Base-by-base conservation (phyloP, 176 grass and related monocot species). In the Pontederia crassipes region DNA sequence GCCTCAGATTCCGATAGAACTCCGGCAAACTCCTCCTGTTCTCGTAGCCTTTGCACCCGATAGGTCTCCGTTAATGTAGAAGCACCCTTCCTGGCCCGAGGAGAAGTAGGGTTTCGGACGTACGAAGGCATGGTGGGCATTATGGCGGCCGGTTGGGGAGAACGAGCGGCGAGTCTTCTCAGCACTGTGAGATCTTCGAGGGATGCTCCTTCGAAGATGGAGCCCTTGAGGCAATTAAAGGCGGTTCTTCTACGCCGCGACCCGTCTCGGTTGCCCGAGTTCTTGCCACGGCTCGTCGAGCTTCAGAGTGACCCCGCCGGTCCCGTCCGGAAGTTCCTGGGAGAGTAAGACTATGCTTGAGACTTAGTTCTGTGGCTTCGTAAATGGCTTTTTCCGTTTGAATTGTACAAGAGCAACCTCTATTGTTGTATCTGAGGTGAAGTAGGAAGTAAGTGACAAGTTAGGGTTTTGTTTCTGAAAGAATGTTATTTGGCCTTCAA, bases 291-390 rank as follows among this genome's bases (percentile, higher is more conserved):
- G 29, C 53, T 96, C 68, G 63, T 75, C 4, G 83, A 87, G 12
- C 72, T 96, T 67, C 77, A 78, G 54, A 66, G 68, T 62, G 92
- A 96, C 51, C 64, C 55, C 61, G 79, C 81, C 66, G 67, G 92
- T 57, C 92, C 92, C n/a, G 73, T 90, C 45, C 86, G 92, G 74
- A 90, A 82, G 79, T 55, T 70, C 65, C 75, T 85, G 4, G 67
- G 73, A 10, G 71, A 96, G 92, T 96, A 70, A 86, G 90, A 61
- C 45, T 14, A 11, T 8, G 40, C 67, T 18, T 8, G 0, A 58
- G 3, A 60, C 10, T n/a, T 11, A 24, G 10, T 32, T 14, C 29
- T 73, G 10, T 20, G 51, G 11, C 11, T 13, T 54, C 20, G 26
- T 20, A 35, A 12, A 7, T 18, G 50, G 17, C 45, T 62, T 20